A percentile compares a stretch with the other conserved stretches of the same genome.
These are phyloP conservation scores for Aureobasidium musti DNA, from an alignment of 2,329 filamentous ascomycete species.

Conservation along the genomic window DNA sequence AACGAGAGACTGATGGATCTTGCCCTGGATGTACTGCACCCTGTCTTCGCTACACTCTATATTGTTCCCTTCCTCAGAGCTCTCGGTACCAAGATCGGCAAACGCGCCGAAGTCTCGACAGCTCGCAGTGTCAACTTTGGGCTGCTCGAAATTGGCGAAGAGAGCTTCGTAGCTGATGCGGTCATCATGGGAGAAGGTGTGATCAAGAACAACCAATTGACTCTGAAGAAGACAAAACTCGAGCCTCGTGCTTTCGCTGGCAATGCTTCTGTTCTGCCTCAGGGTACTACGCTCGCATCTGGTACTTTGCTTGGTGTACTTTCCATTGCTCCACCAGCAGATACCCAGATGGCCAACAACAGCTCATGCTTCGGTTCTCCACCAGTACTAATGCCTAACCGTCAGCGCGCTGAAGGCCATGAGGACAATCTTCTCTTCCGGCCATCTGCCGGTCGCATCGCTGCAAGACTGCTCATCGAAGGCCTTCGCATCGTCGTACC, in stretches of 20 bases:
- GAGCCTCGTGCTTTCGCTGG: conserved; percentile 18
- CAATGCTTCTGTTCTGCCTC: conserved; percentile 7
- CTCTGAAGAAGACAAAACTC: background rate
- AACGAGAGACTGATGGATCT: conserved; percentile 11
- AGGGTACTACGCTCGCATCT: conserved; percentile 3
- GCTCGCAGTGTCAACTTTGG: background rate
- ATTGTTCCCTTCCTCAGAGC: conserved; percentile 16
- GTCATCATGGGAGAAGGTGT: conserved; percentile 18
- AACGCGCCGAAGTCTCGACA: conserved; percentile 5
- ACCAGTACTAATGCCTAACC: conserved; percentile 12
- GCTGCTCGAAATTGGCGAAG: conserved; percentile 9
- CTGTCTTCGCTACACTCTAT: conserved; percentile 7
- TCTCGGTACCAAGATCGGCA: conserved; percentile 12
- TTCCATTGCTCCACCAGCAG: conserved; percentile 2
- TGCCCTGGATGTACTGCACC: conserved; percentile 9
- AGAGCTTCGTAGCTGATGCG: conserved; percentile 5
- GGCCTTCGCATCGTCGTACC: conserved; percentile 9
- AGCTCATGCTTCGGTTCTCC: conserved; percentile 17
- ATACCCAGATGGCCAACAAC: conserved; percentile 1
- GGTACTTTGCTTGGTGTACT: conserved; percentile 1
- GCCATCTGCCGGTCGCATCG: conserved; percentile 3
- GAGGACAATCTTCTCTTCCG: conserved; percentile 9
- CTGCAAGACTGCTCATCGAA: conserved; percentile 1
- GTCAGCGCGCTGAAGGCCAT: background rate
- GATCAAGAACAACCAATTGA: background rate